These are phyloP conservation scores for Salix koriyanagi DNA, from an alignment of 345 rosid genomes.

Conservation along the genomic window DNA sequence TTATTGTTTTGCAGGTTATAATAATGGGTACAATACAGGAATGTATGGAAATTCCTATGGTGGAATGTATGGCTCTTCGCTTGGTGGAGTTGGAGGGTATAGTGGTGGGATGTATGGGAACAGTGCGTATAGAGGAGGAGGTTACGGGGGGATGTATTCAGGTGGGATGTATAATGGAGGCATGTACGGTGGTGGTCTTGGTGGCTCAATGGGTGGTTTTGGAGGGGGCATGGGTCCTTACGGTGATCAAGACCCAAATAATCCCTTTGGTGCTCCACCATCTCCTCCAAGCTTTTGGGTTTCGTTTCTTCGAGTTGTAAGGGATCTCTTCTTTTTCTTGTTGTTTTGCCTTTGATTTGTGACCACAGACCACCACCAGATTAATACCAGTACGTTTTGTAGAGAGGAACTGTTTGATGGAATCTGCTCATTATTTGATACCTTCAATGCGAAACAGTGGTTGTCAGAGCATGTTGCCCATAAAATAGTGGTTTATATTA, in stretches of 20 bases:
- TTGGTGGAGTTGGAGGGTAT: constrained; percentile 54
- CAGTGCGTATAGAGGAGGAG: constrained; percentile 76
- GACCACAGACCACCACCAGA: neutral
- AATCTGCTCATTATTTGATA: neutral
- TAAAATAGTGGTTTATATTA: no score
- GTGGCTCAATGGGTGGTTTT: constrained; percentile 87
- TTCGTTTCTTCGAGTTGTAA: constrained; percentile 87
- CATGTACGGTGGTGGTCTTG: constrained; percentile 37
- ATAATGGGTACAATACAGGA: neutral
- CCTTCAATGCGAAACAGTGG: no score
- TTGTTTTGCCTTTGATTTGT: neutral
- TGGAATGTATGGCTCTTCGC: constrained; percentile 54
- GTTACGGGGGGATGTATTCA: constrained; percentile 75
- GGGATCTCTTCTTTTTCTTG: neutral
- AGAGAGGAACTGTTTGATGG: neutral
- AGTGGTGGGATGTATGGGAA: constrained; percentile 76
- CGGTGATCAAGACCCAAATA: constrained; percentile 87
- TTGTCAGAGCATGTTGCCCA: no score
- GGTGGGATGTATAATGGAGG: constrained; percentile 58
- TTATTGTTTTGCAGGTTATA: no score
- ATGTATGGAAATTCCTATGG: constrained; percentile 53
- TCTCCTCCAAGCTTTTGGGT: constrained; percentile 99
- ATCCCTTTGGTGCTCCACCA: constrained; percentile 74
- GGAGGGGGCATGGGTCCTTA: constrained; percentile 86
- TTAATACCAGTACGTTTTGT: neutral